Evolutionary conservation across 2,329 filamentous ascomycete species (phyloP).

Genomic region (Monosporascus ibericus): DNA sequence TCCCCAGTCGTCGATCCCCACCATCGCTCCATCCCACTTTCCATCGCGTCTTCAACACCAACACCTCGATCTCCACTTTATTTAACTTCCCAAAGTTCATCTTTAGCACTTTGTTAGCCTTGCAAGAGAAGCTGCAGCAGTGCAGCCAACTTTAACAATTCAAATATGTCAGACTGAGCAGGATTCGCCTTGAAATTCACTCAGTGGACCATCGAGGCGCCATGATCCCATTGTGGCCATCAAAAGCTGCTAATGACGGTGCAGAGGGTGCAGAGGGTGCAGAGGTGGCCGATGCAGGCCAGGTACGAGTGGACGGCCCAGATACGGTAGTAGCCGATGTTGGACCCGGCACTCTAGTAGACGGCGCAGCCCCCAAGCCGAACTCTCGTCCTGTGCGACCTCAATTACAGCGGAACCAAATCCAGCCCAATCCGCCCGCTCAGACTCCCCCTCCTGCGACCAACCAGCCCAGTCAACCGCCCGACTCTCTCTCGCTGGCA

Average conservation of each 20-base stretch:
- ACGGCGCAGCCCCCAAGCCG: slow-evolving; percentile 8
- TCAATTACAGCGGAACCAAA: slow-evolving; percentile 23
- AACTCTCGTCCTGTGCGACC: slow-evolving; percentile 17
- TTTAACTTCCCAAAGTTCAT: no score
- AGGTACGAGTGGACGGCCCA: slow-evolving; percentile 23
- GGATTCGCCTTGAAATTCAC: background rate
- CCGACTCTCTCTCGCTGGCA: slow-evolving; percentile 67
- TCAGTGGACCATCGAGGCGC: slow-evolving; percentile 15
- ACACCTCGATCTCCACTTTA: no score
- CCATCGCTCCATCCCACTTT: no score
- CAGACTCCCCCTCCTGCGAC: slow-evolving; percentile 20
- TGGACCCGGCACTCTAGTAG: slow-evolving; percentile 12
- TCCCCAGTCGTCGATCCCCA: no score
- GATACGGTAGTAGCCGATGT: slow-evolving; percentile 26
- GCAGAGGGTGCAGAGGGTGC: slow-evolving; percentile 11
- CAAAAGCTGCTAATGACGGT: slow-evolving; percentile 29
- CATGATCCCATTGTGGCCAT: slow-evolving; percentile 42
- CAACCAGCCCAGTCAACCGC: slow-evolving; percentile 35
- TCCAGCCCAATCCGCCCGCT: slow-evolving; percentile 21
- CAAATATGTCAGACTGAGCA: background rate
- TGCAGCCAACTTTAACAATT: background rate
- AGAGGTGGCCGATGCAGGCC: slow-evolving; percentile 1
- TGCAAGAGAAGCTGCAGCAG: no score
- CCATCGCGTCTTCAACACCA: no score
- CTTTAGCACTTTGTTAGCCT: no score